Conservation (phyloP, 2,329 filamentous ascomycete species). For the Orbilia blumenaviensis region DNA sequence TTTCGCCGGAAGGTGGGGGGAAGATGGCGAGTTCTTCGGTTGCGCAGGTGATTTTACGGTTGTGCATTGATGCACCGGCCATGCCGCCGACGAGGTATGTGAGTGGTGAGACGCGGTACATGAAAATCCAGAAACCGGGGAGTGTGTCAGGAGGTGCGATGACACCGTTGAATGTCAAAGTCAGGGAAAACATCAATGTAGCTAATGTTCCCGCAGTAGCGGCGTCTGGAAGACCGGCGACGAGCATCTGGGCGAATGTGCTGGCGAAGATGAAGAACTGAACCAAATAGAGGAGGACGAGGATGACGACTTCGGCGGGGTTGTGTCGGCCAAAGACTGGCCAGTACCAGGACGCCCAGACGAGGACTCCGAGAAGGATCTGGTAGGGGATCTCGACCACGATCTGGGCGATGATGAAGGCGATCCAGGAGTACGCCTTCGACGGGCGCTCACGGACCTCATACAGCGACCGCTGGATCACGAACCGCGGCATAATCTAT, state of each 20-base stretch:
- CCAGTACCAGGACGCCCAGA: slow-evolving; percentile 86
- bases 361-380: slow-evolving; percentile 75
- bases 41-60: slow-evolving; percentile 70
- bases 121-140: slow-evolving; percentile 52
- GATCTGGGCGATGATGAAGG: slow-evolving; percentile 84
- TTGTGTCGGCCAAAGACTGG: slow-evolving; percentile 72
- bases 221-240: slow-evolving; percentile 77
- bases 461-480: slow-evolving; percentile 81
- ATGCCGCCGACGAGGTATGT: slow-evolving; percentile 82
- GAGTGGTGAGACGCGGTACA: slow-evolving; percentile 50
- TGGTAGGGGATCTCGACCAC: slow-evolving; percentile 88
- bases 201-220: slow-evolving; percentile 80
- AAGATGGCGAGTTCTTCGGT: slow-evolving; percentile 73
- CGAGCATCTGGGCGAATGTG: slow-evolving; percentile 81
- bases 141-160: slow-evolving; percentile 64
- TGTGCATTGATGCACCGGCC: slow-evolving; percentile 79
- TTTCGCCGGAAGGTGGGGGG: slow-evolving; percentile 71
- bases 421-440: slow-evolving; percentile 84
- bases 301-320: slow-evolving; percentile 73
- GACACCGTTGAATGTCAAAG: slow-evolving; percentile 65
- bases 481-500: slow-evolving; percentile 83
- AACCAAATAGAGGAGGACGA: slow-evolving; percentile 80
- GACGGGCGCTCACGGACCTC: slow-evolving; percentile 85
- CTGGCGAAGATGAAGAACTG: slow-evolving; percentile 81
- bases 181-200: slow-evolving; percentile 62